Evolutionary conservation across 352 stramenopile genomes (phyloP), one percentile per base, ranked within the genome.

Genomic region (Globisporangium solare): DNA sequence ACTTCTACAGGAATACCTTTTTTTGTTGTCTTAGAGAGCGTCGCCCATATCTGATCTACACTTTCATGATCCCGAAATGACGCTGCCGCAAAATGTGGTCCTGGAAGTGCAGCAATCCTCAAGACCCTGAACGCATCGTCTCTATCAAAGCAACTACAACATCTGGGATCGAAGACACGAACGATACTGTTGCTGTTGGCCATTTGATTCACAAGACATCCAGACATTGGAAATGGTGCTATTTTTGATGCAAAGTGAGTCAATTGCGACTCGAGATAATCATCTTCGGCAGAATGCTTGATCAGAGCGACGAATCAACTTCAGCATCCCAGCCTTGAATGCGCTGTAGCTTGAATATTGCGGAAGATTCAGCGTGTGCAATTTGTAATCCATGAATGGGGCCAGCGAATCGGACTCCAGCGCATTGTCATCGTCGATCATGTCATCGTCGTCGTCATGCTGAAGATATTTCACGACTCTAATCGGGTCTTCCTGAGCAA

Each of bases 1-100:
- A 37, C 66, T 93, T 40, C 59, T 90, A 40, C 79, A 91, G 62
- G 65, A 87, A 63, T 90, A 87, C 56, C 57, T 93, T 40, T 91
- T 93, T 54, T 59, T 69, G 4, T 22, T 83, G 10, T 63, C 53
- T 21, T 79, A 68, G 51, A 14, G 21, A 43, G 10, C 27, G 5
- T 27, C 24, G 5, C 24, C 5, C 24, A 27, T 27, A 27, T 27
- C 24, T 27, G 24, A 27, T 27, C 24, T 27, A 27, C 24, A 27
- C 24, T 27, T 27, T 27, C n/a, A 27, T 27, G 24, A 27, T 27
- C 24, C 5, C 2, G 24, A 27, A 5, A 27, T 2, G 5, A 27
- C 24, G 24, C 24, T 27, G 24, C 24, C 24, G 24, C 24, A 5
- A 27, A 27, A 27, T 27, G 2, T 5, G 24, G 5, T 27, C 24